A percentile compares a stretch with the other conserved stretches of the same genome.
These are phyloP conservation scores for Diversispora eburnea DNA, from an alignment of 192 early-diverging fungal genomes.

Conservation along the genomic window DNA sequence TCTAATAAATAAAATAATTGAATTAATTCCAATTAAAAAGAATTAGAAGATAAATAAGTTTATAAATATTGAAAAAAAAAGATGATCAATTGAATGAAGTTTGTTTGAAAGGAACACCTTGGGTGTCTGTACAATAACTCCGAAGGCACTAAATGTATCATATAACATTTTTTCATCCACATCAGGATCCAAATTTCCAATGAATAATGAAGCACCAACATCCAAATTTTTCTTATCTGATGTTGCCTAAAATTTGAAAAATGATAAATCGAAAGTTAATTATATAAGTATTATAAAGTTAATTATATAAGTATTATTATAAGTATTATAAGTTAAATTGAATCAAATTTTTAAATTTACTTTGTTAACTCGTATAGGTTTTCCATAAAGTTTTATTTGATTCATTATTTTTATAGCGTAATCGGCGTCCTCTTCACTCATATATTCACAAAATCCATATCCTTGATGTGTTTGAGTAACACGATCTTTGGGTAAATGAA, in stretches of 20 bases:
- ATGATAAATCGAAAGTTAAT: no score
- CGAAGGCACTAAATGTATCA: slow-evolving; percentile 96
- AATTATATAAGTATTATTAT: background rate
- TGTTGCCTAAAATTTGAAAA: slow-evolving; percentile 50
- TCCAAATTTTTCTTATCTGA: slow-evolving; percentile 82
- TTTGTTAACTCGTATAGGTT: slow-evolving; percentile 95
- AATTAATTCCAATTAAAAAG: background rate
- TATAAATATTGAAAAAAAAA: no score
- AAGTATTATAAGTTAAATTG: background rate
- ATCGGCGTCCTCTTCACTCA: slow-evolving; percentile 90
- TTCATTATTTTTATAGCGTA: slow-evolving; percentile 97
- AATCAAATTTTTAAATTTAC: slow-evolving; percentile 15
- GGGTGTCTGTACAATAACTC: slow-evolving; percentile 80
- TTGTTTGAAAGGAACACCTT: slow-evolving; percentile 40
- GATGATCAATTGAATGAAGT: no score
- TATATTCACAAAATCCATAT: slow-evolving; percentile 95
- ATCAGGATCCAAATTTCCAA: slow-evolving; percentile 92
- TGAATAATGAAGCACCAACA: slow-evolving; percentile 93
- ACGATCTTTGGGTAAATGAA: slow-evolving; percentile 96
- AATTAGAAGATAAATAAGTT: background rate
- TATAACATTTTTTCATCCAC: slow-evolving; percentile 88
- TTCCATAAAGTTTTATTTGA: slow-evolving; percentile 92
- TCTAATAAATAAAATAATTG: slow-evolving; percentile 30
- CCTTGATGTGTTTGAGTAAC: slow-evolving; percentile 92
- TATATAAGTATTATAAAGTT: background rate